Evolutionary conservation across 768 basidiomycete genomes (phyloP).

Genomic region (Naematelia aurantialba): DNA sequence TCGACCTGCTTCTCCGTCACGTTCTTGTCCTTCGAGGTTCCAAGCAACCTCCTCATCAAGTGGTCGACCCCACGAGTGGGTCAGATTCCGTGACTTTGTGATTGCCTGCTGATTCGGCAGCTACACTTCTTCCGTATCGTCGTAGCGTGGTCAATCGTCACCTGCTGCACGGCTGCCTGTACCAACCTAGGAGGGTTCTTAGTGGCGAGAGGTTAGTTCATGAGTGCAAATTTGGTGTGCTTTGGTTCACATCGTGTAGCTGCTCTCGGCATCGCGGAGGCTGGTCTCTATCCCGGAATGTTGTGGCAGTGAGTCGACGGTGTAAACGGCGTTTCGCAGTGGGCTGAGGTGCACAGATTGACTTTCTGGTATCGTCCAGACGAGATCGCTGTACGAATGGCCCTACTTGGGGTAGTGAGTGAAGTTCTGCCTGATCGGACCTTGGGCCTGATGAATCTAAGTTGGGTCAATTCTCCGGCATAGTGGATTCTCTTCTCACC

Average conservation of each 20-base stretch:
- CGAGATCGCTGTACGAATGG: conserved; percentile 27
- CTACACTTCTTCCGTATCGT: conserved; percentile 24
- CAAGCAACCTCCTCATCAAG: conserved; percentile 33
- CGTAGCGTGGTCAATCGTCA: conserved; percentile 16
- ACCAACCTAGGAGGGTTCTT: conserved; percentile 20
- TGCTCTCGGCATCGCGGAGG: conserved; percentile 28
- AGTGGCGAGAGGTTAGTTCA: conserved; percentile 8
- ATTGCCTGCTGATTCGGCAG: conserved; percentile 1
- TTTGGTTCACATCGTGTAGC: not conserved
- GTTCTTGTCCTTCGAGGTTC: conserved; percentile 32
- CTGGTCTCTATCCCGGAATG: conserved; percentile 30
- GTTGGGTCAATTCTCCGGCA: conserved; percentile 22
- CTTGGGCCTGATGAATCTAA: not conserved
- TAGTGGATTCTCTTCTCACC: conserved; percentile 27
- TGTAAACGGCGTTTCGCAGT: not conserved
- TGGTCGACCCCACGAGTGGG: conserved; percentile 30
- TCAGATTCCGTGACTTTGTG: not conserved
- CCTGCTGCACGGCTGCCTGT: conserved; percentile 15
- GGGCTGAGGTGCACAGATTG: conserved; percentile 7
- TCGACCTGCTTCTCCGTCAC: conserved; percentile 31
- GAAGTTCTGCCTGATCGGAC: not conserved
- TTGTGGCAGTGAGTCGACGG: conserved; percentile 17
- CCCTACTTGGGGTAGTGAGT: conserved; percentile 15
- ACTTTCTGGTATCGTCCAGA: conserved; percentile 36
- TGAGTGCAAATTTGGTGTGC: no score